Evolutionary conservation across 768 basidiomycete genomes (phyloP), one percentile per base, ranked within the genome.

Genomic region (Agrocybe chaxingu): DNA sequence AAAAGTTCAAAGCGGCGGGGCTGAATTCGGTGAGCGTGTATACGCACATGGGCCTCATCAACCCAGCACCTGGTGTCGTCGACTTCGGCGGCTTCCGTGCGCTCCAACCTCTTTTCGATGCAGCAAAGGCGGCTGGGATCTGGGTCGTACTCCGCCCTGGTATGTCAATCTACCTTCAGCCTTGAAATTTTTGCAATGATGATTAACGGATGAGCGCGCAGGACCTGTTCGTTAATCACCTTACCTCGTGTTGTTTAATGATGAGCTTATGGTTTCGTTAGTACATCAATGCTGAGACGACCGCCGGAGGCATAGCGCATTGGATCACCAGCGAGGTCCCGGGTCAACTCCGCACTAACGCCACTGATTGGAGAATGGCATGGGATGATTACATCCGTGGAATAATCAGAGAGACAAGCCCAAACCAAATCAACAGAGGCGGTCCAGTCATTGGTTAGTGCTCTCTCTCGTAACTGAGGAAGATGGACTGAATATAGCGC

Each of bases 61-160:
- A 92, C 54, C 91, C 89, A 7, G 76, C 87, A 0, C 84, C 77
- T 33, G 88, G 82, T 3, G 79, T 87, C 0, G 65, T 91, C 32
- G 89, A 92, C 60, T 89, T 92, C 55, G 62, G 78, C 54, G 81
- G 80, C 30, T 90, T 81, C 67, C 79, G 88, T 37, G 81, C 81
- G 5, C 66, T 92, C 42, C 72, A 82, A 52, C 83, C 87, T 4
- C 68, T 93, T 13, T 89, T 78, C 53, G 85, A 91, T 50, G 85
- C 87, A 7, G 89, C 89, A 1, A 81, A 76, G 55, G 79, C 73
- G 7, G 82, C 82, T 5, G 91, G 91, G 1, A 71, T 93, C 8
- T 93, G 84, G 80, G 74, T 93, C 44, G 80, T 91, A 38, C 72
- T 92, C 45, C 80, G 91, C 34, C 91, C 91, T 50, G 90, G 90